Evolutionary conservation across 257 asterid genomes (phyloP), one percentile per base, ranked within the genome.

Genomic region (Ophiorrhiza pumila): DNA sequence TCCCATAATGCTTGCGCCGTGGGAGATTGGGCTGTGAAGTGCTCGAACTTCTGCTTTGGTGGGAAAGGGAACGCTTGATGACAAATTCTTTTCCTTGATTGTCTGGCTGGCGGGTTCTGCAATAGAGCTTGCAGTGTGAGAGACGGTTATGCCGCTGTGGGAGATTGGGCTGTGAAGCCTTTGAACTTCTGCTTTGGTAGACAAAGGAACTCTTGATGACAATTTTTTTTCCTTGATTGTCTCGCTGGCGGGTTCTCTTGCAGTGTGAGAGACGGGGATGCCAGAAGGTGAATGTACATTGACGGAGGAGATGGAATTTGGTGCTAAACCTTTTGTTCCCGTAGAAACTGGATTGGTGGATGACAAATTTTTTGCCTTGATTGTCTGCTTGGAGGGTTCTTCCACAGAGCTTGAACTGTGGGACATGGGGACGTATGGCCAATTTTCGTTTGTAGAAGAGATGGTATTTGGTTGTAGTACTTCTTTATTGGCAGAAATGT

Each of bases 241-340:
- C 69, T 64, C 20, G 0, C 15, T 71, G 67, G 65, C 14, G 50
- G 43, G 64, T 12, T 32, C 65, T 55, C 52, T 64, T 41, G 69
- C 39, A 64, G 52, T 64, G 2, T 37, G 52, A n/a, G 74, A 27
- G 56, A 27, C 25, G 55, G 66, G 56, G 17, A 41, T 42, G 6
- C 31, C 20, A 23, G 60, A 23, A 0, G 49, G 63, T 61, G n/a
- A n/a, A 35, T 41, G 39, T 34, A 20, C 43, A 47, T 61, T 82
- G 45, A 63, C 52, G 41, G 85, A 65, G 37, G 74, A 71, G 27
- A 71, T 23, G 15, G 39, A 17, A 42, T 47, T 42, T 41, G 67
- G 77, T 57, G 62, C 35, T 37, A 73, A 49, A 55, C 64, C 15
- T 53, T 63, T 46, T 57, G 68, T 67, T 8, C 6, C 52, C 68